phyloP scores from a whole-genome alignment of 129 eudicot genomes.

The Arctium lappa region DNA sequence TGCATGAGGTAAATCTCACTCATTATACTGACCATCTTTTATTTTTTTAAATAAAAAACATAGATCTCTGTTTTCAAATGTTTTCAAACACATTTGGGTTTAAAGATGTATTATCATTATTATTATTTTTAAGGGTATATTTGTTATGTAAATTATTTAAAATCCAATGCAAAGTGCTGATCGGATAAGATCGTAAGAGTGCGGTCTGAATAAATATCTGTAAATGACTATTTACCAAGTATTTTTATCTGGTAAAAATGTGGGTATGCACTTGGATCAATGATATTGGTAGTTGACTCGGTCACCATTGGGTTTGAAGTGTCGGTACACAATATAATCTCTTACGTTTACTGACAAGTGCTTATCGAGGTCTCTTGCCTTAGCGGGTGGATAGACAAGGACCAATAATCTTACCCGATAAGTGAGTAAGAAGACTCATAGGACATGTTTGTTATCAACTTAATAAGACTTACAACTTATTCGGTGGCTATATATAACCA shows the following conservation, averaged over 20 bases:
- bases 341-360: too few species aligned
- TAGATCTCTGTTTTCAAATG: neutral
- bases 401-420: too few species aligned
- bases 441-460: too few species aligned
- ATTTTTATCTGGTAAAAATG: too few species aligned
- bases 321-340: neutral
- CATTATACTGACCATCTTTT: neutral
- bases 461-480: too few species aligned
- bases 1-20: slow-evolving; percentile 24
- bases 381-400: neutral
- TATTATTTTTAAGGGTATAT: neutral
- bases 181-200: too few species aligned
- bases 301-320: neutral
- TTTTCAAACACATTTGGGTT: neutral
- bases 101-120: too few species aligned
- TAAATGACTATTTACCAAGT: too few species aligned
- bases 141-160: neutral
- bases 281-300: too few species aligned
- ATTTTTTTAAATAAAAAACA: neutral
- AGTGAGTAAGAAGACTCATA: too few species aligned
- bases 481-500: too few species aligned
- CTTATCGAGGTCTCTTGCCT: neutral
- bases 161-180: neutral
- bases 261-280: neutral
- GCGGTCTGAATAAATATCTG: too few species aligned